Percentiles rank a stretch among this genome's conserved stretches.
Conservation (phyloP, 441 rosid species). For the Biscutella laevigata region DNA sequence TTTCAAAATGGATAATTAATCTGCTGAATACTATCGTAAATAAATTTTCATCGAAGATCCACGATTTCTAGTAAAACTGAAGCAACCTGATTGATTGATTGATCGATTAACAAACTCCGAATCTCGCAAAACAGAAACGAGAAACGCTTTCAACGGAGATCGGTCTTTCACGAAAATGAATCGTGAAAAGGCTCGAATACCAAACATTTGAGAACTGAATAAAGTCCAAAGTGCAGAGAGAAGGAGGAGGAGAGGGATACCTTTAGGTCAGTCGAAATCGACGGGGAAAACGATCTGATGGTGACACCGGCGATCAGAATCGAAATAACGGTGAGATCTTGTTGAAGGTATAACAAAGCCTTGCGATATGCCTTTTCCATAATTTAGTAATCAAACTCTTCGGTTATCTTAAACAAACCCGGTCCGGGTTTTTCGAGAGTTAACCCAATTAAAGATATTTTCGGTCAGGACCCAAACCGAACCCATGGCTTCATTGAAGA, state of each 20-base stretch:
- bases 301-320: not conserved
- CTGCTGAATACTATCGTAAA: not conserved
- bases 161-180: not conserved
- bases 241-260: not conserved
- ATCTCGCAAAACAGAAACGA: not conserved
- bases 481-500: not conserved
- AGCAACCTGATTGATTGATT: not conserved
- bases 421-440: not conserved
- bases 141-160: not conserved
- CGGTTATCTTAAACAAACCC: too few species aligned
- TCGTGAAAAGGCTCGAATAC: not conserved
- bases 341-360: not conserved
- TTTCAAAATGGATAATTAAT: not conserved
- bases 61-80: not conserved
- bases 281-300: too few species aligned
- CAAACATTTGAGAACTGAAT: not conserved
- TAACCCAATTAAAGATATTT: not conserved
- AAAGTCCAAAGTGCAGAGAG: not conserved
- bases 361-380: not conserved
- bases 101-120: not conserved
- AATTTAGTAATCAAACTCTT: too few species aligned
- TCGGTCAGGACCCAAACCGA: constrained; percentile 2
- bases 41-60: not conserved
- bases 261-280: constrained; percentile 3
- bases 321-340: not conserved